A percentile compares a stretch with the other conserved stretches of the same genome.
Evolutionary conservation across 73 alveolate species (phyloP).

Genomic region (Paramecium octaurelia): DNA sequence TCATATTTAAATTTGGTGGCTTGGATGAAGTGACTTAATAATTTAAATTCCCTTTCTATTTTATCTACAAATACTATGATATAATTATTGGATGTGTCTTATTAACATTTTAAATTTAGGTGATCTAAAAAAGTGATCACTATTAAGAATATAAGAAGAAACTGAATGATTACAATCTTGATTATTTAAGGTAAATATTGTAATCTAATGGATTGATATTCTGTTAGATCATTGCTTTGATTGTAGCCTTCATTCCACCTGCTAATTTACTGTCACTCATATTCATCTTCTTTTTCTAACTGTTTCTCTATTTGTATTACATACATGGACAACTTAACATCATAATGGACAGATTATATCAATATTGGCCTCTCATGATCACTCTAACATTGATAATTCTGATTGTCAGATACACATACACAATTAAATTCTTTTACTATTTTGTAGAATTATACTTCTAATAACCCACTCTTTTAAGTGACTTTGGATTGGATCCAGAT

Average conservation of each 20-base stretch:
- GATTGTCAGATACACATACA: conserved; percentile 7
- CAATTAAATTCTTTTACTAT: background rate
- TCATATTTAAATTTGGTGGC: background rate
- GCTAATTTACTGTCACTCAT: conserved; percentile 28
- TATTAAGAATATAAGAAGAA: background rate
- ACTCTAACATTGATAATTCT: background rate
- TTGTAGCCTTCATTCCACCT: conserved; percentile 43
- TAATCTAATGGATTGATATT: background rate
- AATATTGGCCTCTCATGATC: conserved; percentile 26
- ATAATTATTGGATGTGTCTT: conserved; percentile 34
- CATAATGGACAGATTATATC: background rate
- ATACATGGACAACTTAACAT: background rate
- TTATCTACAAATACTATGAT: conserved; percentile 29
- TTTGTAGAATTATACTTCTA: conserved; percentile 13
- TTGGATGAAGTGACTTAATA: conserved; percentile 32
- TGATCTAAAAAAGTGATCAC: background rate
- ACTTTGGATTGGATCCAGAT: conserved; percentile 25
- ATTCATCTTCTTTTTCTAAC: background rate
- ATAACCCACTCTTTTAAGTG: conserved; percentile 23
- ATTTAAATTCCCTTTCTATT: conserved; percentile 5
- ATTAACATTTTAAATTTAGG: conserved; percentile 20
- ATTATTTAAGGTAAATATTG: background rate
- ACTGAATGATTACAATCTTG: background rate
- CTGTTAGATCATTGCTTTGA: background rate
- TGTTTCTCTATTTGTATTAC: background rate